Evolutionary conservation across 2,329 filamentous ascomycete species (phyloP), one percentile per base, ranked within the genome.

Genomic region (Fusarium graminum): DNA sequence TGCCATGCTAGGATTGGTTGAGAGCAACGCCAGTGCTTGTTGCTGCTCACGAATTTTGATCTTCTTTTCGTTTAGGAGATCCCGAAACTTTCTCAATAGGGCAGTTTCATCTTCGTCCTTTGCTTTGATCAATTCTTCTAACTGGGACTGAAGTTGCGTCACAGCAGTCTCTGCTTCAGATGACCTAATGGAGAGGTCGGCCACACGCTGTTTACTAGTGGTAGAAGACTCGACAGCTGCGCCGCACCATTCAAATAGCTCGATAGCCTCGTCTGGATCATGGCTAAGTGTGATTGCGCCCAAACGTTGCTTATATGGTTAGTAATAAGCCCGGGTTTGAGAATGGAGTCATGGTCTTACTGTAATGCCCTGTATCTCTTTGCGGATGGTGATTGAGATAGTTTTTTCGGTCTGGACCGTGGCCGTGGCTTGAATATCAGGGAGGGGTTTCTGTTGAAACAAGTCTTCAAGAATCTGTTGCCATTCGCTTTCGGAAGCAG

Each of bases 1-100:
- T 64, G 57, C 75, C 64, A 40, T 75, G 75, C 63, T 74, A 32
- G 42, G 54, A 53, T 81, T 79, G 34, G 82, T 74, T 52, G 83
- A 82, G 4, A 81, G 81, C 3, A 79, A 68, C 5, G 79, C 76
- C 25, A 93, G 77, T 19, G 91, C 77, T 38, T 85, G 83, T 70
- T 91, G 88, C 77, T 93, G 90, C 70, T 93, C 86, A 41, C 91
- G 80, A 47, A 94, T 93, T 77, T 92, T 93, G 51, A 89, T 80
- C 77, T 94, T 94, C 80, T 94, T 94, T 75, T 90, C 87, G 69
- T 94, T 94, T 2, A 94, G 79, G 3, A 94, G 80, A 54, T 86
- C 81, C 53, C 86, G 84, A 69, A 92, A 92, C 74, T 92, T 92
- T 61, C 86, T 85, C 2, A 94, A 77, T 55, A 94, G 78, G 17